phyloP scores from a whole-genome alignment of 225 moss, liverwort and hornwort genomes.

The Physcomitrellopsis africana region DNA sequence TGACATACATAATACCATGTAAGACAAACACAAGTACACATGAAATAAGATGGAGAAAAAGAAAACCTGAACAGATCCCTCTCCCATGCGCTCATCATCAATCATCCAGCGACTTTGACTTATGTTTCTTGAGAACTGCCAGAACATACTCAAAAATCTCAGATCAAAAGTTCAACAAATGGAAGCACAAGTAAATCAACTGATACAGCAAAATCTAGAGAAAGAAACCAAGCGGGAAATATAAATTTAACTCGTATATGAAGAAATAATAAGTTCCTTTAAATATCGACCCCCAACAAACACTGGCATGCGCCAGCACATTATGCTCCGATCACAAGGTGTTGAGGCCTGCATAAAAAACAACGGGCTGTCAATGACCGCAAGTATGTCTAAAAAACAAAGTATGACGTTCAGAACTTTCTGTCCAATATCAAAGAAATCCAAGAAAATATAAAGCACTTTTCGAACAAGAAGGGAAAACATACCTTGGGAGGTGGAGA shows the following conservation, averaged over 20 bases:
- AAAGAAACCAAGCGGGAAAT: constrained; percentile 1
- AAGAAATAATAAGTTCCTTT: constrained; percentile 57
- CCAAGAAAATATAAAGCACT: constrained; percentile 8
- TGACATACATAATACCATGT: constrained; percentile 2
- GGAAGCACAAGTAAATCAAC: constrained; percentile 18
- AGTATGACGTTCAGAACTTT: too few species aligned
- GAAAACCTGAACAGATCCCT: constrained; percentile 89
- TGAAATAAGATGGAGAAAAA: constrained; percentile 13
- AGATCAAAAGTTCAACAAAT: constrained; percentile 17
- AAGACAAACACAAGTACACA: constrained; percentile 13
- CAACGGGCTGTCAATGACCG: constrained; percentile 26
- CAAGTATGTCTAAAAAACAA: too few species aligned
- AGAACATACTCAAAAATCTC: constrained; percentile 23
- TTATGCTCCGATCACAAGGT: constrained; percentile 69
- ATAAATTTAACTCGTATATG: neutral
- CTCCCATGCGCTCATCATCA: constrained; percentile 98
- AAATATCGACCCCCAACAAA: constrained; percentile 96
- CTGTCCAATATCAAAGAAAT: neutral
- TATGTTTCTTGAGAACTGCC: constrained; percentile 88
- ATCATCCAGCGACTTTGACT: constrained; percentile 99
- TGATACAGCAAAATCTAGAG: constrained; percentile 1
- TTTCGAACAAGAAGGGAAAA: constrained; percentile 17
- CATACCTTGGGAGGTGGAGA: constrained; percentile 78
- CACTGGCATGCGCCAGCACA: constrained; percentile 90
- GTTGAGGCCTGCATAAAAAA: constrained; percentile 53